Base-by-base conservation (phyloP, 331 rosid species). In the Rosa hybrid region DNA sequence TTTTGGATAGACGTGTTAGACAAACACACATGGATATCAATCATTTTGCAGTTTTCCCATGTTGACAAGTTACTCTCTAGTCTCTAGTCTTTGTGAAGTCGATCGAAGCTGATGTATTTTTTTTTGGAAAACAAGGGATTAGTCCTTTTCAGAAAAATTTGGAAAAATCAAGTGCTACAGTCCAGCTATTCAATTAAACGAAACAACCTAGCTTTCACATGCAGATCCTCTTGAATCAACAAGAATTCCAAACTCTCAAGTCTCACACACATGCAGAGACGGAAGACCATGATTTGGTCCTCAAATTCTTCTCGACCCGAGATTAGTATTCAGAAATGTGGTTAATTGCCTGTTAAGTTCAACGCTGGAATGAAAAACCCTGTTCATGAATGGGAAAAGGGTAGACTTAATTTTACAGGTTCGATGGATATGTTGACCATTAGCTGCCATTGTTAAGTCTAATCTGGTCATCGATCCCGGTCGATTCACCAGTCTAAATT, bases 181-280 rank as follows among this genome's bases (percentile, higher is more conserved):
- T n/a, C 68, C 21, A 70, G 44, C 41, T 4, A 30, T 30, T 2
- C 5, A 0, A 13, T 34, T 63, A 27, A 25, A 63, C 41, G 14
- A 59, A 63, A 30, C 68, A 54, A 54, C 5, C 18, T 7, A 4
- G 4, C 13, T 53, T 7, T 8, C 27, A 12, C 70, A 30, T 30
- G 34, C 34, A 74, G 68, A 41, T 75, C 23, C 8, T 8, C 78
- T 79, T 81, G 84, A 75, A 27, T 25, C 57, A 50, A 75, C 23
- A 20, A 65, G 51, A 67, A 27, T 72, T 9, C n/a, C 1, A 17
- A 7, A 8, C 23, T 80, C 80, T 39, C 27, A 17, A 68, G 73
- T 64, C 63, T 48, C 80, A 68, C 38, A 65, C 94, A 86, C 72
- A 87, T 86, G 90, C 71, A 54, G 69, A 80, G 83, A 86, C 81